Evolutionary conservation across 768 basidiomycete species (phyloP).

Genomic region (Amanita rubescens): DNA sequence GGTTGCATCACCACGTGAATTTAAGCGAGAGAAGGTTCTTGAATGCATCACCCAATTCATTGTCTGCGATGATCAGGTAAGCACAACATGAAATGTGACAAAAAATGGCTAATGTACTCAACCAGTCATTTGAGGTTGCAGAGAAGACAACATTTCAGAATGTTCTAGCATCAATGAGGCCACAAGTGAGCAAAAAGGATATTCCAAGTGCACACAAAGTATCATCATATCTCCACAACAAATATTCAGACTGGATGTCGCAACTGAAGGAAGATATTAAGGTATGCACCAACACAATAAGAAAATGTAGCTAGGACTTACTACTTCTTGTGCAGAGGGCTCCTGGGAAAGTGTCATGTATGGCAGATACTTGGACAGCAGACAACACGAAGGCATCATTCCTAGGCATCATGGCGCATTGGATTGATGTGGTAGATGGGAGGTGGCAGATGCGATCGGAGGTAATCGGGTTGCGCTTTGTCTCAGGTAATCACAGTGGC

Average conservation of each 20-base stretch:
- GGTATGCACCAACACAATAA: too few relatives aligned
- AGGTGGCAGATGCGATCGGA: slow-evolving; percentile 17
- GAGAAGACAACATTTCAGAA: neutral
- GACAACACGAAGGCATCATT: neutral
- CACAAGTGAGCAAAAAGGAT: slow-evolving; percentile 5
- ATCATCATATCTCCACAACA: slow-evolving; percentile 11
- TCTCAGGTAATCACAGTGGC: slow-evolving; percentile 18
- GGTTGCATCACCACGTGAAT: too few relatives aligned
- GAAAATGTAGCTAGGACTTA: too few relatives aligned
- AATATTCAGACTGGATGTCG: slow-evolving; percentile 7
- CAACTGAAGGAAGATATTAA: neutral
- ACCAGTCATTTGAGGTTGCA: neutral
- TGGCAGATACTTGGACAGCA: neutral
- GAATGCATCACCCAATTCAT: too few relatives aligned
- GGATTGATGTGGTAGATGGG: slow-evolving; percentile 9
- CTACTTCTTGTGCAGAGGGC: neutral
- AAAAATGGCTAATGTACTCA: too few relatives aligned
- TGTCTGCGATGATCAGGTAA: too few relatives aligned
- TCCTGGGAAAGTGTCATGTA: neutral
- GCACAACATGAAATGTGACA: too few relatives aligned
- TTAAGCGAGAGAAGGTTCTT: too few relatives aligned
- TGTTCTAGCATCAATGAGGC: neutral
- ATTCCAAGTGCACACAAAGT: slow-evolving; percentile 12
- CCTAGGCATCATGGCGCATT: neutral
- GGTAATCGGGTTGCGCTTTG: slow-evolving; percentile 15